A percentile compares a stretch with the other conserved stretches of the same genome.
These are phyloP conservation scores for Pseudogymnoascus sp. DNA, from an alignment of 2,329 filamentous ascomycete genomes.

Conservation along the genomic window DNA sequence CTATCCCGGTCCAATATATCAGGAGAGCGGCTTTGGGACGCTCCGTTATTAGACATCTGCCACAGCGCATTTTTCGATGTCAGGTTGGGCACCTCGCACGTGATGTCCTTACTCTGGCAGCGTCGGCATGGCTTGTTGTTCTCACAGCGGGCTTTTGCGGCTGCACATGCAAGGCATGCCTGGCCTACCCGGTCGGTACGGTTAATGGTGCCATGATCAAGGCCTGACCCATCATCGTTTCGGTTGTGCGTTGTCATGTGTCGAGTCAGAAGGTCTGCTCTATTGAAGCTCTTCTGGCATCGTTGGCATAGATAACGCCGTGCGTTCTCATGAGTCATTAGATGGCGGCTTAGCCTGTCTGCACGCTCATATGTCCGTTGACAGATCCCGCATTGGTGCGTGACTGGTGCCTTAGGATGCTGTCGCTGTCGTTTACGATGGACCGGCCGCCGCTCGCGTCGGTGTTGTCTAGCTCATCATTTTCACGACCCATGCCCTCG, in stretches of 20 bases:
- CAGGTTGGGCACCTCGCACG: slow-evolving; percentile 10
- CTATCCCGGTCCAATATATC: not conserved
- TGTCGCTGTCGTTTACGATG: not conserved
- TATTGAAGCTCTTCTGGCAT: slow-evolving; percentile 21
- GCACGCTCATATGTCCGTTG: slow-evolving; percentile 19
- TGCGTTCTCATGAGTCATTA: slow-evolving; percentile 22
- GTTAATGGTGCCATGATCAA: not conserved
- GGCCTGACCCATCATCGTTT: not conserved
- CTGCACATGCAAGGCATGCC: slow-evolving; percentile 18
- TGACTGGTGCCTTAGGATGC: not conserved
- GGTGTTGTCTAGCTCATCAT: not conserved
- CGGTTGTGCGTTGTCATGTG: slow-evolving; percentile 18
- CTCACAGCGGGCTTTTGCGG: slow-evolving; percentile 20
- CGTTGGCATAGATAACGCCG: slow-evolving; percentile 18
- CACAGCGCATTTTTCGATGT: not conserved
- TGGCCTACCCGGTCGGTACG: slow-evolving; percentile 15
- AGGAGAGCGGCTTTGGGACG: not conserved
- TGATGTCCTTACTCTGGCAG: slow-evolving; percentile 16
- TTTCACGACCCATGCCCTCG: not conserved
- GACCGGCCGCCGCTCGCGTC: not conserved
- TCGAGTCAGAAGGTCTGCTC: slow-evolving; percentile 18
- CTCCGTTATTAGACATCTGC: not conserved
- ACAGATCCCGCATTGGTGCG: slow-evolving; percentile 18
- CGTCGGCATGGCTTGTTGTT: slow-evolving; percentile 20
- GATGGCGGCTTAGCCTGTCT: slow-evolving; percentile 14